phyloP scores from a whole-genome alignment of 768 basidiomycete genomes.

The Sistotremastrum niveocremeum region DNA sequence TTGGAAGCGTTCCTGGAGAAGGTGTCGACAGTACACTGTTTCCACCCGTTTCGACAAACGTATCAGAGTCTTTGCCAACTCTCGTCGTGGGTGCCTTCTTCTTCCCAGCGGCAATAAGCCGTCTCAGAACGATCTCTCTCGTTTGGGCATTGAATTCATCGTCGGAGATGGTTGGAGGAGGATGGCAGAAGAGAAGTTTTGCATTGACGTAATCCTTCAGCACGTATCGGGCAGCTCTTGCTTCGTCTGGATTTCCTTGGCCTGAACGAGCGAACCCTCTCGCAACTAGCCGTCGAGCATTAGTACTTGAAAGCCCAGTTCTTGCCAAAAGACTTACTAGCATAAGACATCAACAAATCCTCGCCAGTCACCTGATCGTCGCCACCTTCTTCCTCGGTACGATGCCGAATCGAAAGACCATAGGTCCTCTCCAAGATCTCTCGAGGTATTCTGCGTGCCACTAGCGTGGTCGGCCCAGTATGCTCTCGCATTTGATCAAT shows the following conservation, averaged over 20 bases:
- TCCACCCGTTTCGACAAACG: slow-evolving; percentile 43
- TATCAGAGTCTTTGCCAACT: slow-evolving; percentile 74
- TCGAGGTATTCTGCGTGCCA: slow-evolving; percentile 67
- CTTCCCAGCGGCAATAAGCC: slow-evolving; percentile 46
- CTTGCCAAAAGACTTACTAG: slow-evolving; percentile 47
- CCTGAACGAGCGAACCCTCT: slow-evolving; percentile 87
- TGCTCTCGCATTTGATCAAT: slow-evolving; percentile 96
- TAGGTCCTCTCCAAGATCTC: slow-evolving; percentile 83
- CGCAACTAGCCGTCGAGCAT: slow-evolving; percentile 46
- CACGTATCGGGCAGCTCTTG: slow-evolving; percentile 80
- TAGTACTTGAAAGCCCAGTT: slow-evolving; percentile 7
- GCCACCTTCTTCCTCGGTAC: slow-evolving; percentile 68
- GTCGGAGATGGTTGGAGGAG: slow-evolving; percentile 60
- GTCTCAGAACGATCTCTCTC: slow-evolving; percentile 42
- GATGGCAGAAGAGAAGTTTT: slow-evolving; percentile 80
- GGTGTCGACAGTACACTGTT: slow-evolving; percentile 2
- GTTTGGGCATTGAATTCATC: slow-evolving; percentile 65
- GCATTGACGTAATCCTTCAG: slow-evolving; percentile 97
- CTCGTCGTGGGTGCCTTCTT: slow-evolving; percentile 83
- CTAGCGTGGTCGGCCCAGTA: slow-evolving; percentile 68
- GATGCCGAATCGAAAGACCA: slow-evolving; percentile 61
- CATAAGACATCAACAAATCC: slow-evolving; percentile 77
- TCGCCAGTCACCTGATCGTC: slow-evolving; percentile 61
- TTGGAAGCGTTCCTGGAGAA: slow-evolving; percentile 5
- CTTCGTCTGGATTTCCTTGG: slow-evolving; percentile 95